Evolutionary conservation across 2,329 filamentous ascomycete genomes (phyloP), one percentile per base, ranked within the genome.

Genomic region (Colletotrichum shisoi): DNA sequence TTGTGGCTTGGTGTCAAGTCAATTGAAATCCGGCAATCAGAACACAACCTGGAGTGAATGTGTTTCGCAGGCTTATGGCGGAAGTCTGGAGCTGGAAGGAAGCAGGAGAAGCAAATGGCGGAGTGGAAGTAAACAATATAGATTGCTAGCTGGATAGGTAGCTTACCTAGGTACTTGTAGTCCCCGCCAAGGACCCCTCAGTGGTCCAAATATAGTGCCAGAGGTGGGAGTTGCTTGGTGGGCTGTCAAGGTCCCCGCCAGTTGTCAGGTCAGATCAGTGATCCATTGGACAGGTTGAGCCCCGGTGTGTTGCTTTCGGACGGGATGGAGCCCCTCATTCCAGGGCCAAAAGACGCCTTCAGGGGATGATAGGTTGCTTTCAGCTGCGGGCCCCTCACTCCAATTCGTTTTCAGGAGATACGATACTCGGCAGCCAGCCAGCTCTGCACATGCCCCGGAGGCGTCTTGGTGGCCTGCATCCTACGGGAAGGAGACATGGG

Each of bases 91-190:
- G 34, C 37, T 59, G 37, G 49, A 40, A 40, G 42, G 53, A 49
- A 40, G 21, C 4, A 52, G 44, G 37, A 27, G 44, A 65, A 56
- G 31, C 56, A 65, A 57, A 60, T 34, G 65, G 65, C 65, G 54
- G 53, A 63, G 53, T 17, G 34, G 39, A 60, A 51, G 54, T 60
- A 68, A 68, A 60, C 56, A 68, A 12, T 3, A 3, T 34, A 37
- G n/a, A 11, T 65, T 42, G 57, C 49, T 37, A 42, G 57, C 42
- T 4, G 46, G 54, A 51, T 4, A 40, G 54, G 44, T 63, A 68
- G 49, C 56, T 67, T 44, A 63, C 62, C 65, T 65, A n/a, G n/a
- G n/a, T 68, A 68, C 61, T 68, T 68, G 65, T 65, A 65, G 65
- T 68, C 61, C 56, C 65, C 61, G 65, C 65, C 65, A 64, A 56